Percentiles rank a stretch among this genome's conserved stretches.
These are phyloP conservation scores for Amauroascus niger DNA, from an alignment of 2,329 filamentous ascomycete species.

Conservation along the genomic window DNA sequence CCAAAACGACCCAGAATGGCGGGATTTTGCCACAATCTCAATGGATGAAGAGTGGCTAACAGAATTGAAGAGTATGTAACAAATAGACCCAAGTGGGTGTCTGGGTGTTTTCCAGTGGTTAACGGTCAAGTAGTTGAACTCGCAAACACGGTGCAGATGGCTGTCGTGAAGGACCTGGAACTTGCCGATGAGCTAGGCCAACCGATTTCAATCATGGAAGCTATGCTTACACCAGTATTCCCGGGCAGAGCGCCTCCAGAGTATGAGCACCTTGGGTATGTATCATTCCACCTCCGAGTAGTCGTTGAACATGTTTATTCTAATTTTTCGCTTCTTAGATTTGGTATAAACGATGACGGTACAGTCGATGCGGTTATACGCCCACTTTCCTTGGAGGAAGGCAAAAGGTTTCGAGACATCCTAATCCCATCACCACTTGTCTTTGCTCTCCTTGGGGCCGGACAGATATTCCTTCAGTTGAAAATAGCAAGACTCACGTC, in stretches of 20 bases:
- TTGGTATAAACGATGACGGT: slow-evolving; percentile 13
- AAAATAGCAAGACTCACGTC: slow-evolving; percentile 4
- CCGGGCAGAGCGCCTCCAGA: slow-evolving; percentile 6
- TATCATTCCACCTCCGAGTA: background rate
- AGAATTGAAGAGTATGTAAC: slow-evolving; percentile 1
- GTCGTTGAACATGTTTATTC: background rate
- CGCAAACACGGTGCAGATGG: background rate
- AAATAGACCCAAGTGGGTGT: background rate
- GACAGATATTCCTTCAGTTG: background rate
- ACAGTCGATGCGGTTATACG: slow-evolving; percentile 6
- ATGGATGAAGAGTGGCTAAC: background rate
- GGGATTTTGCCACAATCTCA: slow-evolving; percentile 4
- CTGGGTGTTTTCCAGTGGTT: background rate
- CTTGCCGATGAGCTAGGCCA: background rate
- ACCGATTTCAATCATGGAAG: background rate
- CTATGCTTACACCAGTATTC: slow-evolving; percentile 7
- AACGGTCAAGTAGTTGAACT: slow-evolving; percentile 1
- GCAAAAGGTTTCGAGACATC: slow-evolving; percentile 12
- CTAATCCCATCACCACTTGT: slow-evolving; percentile 2
- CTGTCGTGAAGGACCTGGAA: background rate
- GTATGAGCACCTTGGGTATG: slow-evolving; percentile 15
- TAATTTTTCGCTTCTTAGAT: background rate
- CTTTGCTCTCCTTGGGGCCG: background rate
- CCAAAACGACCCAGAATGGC: slow-evolving; percentile 13
- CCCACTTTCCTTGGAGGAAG: slow-evolving; percentile 11